These are phyloP conservation scores for Solanum clarkiae DNA, from an alignment of 257 asterid species.

Conservation along the genomic window DNA sequence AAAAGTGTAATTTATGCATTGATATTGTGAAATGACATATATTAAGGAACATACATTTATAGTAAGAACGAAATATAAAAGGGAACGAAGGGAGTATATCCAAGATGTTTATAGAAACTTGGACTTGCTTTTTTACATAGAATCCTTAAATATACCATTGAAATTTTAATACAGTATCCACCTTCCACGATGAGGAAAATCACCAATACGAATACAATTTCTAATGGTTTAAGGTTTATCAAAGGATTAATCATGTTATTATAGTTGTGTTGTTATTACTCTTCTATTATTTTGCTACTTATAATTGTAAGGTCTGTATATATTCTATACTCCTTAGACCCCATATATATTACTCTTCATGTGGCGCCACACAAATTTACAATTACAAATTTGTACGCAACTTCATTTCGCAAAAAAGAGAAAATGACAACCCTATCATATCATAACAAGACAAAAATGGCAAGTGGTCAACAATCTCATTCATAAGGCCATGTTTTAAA, in stretches of 20 bases:
- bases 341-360: background rate
- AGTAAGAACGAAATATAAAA: no score
- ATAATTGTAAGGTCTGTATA: no score
- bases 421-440: background rate
- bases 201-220: background rate
- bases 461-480: background rate
- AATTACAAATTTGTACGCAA: background rate
- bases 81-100: no score
- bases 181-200: background rate
- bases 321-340: no score
- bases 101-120: no score
- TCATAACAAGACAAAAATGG: background rate
- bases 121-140: no score
- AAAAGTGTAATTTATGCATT: no score
- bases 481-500: background rate
- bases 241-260: no score
- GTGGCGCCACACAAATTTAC: background rate
- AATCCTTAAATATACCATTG: background rate
- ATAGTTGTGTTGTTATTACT: no score
- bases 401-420: background rate
- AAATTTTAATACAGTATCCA: background rate
- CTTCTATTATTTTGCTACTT: no score
- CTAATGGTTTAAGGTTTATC: background rate
- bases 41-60: no score
- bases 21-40: no score